These are phyloP conservation scores for Metschnikowia noctiluminum DNA, from an alignment of 805 yeast species.

Conservation along the genomic window DNA sequence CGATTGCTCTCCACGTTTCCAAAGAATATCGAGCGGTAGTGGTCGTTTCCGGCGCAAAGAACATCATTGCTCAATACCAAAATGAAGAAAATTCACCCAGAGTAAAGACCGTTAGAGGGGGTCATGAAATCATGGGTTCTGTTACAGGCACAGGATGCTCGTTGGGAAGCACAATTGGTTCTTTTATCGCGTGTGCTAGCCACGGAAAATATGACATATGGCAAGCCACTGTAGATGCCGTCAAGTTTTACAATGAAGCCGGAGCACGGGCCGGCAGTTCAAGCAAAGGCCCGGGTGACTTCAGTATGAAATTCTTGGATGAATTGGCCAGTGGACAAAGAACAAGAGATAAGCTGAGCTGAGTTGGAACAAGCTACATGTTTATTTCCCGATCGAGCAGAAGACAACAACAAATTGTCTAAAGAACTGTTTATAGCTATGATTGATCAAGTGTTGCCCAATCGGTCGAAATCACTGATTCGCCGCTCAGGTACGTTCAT, in stretches of 20 bases:
- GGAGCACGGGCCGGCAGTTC: slow-evolving; percentile 50
- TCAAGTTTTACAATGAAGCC: slow-evolving; percentile 56
- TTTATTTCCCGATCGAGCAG: no score
- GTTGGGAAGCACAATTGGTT: slow-evolving; percentile 67
- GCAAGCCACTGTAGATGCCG: slow-evolving; percentile 52
- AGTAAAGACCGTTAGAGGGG: slow-evolving; percentile 45
- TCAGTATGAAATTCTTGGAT: slow-evolving; percentile 48
- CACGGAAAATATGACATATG: slow-evolving; percentile 25
- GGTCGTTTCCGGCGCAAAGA: slow-evolving; percentile 61
- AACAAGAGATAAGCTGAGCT: background rate
- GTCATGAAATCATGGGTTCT: slow-evolving; percentile 57
- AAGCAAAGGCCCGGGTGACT: slow-evolving; percentile 53
- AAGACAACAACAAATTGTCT: no score
- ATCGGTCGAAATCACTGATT: no score
- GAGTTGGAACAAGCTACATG: no score
- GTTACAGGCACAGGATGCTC: slow-evolving; percentile 86
- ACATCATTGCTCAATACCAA: slow-evolving; percentile 22
- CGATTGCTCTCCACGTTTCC: slow-evolving; percentile 48
- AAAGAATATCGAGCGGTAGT: slow-evolving; percentile 52
- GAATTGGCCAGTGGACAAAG: slow-evolving; percentile 13
- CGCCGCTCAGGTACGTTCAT: no score
- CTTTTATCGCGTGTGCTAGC: slow-evolving; percentile 42
- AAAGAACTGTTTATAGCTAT: no score
- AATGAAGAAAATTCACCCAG: background rate
- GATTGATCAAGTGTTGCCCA: no score